These are phyloP conservation scores for Kodamaea fungicola DNA, from an alignment of 1,139 yeast species.

Conservation along the genomic window DNA sequence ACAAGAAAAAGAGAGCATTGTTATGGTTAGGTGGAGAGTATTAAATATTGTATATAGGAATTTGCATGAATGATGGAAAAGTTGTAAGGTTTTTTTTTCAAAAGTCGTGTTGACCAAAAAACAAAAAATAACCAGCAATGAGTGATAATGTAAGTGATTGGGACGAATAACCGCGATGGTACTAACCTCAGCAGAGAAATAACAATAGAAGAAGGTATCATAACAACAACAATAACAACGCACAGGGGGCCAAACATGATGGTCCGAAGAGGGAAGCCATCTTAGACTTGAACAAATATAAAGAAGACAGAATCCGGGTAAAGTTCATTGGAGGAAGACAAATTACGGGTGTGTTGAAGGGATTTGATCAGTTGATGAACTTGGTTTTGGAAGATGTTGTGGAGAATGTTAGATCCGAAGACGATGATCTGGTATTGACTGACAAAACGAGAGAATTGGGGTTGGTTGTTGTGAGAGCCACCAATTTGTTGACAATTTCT, in stretches of 20 bases:
- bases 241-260: conserved; percentile 45
- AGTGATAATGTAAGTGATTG: conserved; percentile 12
- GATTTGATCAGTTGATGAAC: conserved; percentile 91
- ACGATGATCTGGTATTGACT: conserved; percentile 49
- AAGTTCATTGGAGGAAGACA: conserved; percentile 85
- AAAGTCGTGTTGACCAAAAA: background rate
- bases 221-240: conserved; percentile 16
- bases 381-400: conserved; percentile 81
- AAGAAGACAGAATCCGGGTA: conserved; percentile 71
- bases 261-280: conserved; percentile 91
- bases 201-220: conserved; percentile 23
- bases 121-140: conserved; percentile 7
- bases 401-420: conserved; percentile 67
- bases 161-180: background rate
- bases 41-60: conserved; percentile 5
- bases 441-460: conserved; percentile 55
- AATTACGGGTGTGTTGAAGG: conserved; percentile 75
- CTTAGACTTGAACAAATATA: conserved; percentile 73
- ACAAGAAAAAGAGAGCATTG: conserved; percentile 51
- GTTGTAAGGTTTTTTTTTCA: background rate
- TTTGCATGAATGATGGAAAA: background rate
- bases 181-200: conserved; percentile 7
- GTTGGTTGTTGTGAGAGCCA: conserved; percentile 83
- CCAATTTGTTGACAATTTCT: conserved; percentile 72
- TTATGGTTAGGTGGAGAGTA: conserved; percentile 63